Conservation (phyloP, 2,329 filamentous ascomycete species). For the Apiospora koreana region DNA sequence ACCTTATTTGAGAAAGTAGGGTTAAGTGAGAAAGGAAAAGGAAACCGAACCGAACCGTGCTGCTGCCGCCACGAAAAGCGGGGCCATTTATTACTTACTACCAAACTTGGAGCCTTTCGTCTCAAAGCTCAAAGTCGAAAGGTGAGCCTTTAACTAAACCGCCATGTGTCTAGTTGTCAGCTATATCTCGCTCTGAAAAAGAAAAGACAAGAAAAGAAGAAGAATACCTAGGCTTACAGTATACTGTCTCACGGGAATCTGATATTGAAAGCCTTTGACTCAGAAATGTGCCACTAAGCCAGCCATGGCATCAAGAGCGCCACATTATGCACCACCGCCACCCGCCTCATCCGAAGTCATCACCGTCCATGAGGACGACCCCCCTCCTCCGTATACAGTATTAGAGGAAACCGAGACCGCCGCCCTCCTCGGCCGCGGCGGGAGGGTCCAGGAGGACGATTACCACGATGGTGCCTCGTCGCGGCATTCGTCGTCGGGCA, state of each 20-base stretch:
- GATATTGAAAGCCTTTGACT: background rate
- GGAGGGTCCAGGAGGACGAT: background rate
- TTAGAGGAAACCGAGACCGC: background rate
- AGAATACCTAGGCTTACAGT: background rate
- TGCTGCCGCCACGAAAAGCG: background rate
- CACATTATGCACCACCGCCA: background rate
- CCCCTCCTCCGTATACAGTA: background rate
- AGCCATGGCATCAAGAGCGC: background rate
- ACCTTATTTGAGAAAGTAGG: background rate
- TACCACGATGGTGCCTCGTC: background rate
- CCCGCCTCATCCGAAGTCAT: background rate
- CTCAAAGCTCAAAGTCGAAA: background rate
- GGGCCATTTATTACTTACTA: too few relatives aligned
- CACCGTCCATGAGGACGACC: background rate
- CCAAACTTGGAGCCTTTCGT: background rate
- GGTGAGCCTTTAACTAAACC: background rate
- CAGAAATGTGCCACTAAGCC: background rate
- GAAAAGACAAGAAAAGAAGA: background rate
- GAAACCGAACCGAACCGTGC: background rate
- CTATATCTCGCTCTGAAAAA: background rate
- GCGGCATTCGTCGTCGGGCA: background rate
- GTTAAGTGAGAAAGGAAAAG: too few relatives aligned
- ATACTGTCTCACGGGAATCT: background rate
- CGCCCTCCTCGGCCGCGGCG: background rate
- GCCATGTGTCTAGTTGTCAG: too few relatives aligned